Base-by-base conservation (phyloP, 2,329 filamentous ascomycete genomes). In the Stachybotrys echinatus region DNA sequence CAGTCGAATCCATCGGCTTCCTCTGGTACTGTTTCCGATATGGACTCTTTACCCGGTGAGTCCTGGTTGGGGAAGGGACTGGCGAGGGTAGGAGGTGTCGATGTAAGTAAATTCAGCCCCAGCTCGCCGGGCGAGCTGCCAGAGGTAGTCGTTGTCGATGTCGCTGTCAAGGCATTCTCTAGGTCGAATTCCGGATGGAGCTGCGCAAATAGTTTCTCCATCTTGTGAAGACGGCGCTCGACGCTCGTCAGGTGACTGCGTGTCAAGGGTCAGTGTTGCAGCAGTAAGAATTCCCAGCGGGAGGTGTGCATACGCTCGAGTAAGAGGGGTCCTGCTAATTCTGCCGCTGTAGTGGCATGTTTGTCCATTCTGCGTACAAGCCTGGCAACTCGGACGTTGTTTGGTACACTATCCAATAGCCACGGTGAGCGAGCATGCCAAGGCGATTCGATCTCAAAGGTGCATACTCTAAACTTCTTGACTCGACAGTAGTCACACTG, bases 1-100 rank as follows among this genome's bases (percentile, higher is more conserved):
- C 63, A 66, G 45, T 65, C 63, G 31, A 65, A 66, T 4, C 61
- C 62, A 48, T 65, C 63, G 3, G 61, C 55, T 22, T 61, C 58
- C 4, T 62, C 56, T 1, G 62, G 63, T 6, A 65, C 61, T 18
- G 57, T 54, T 48, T 65, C 57, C 3, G 60, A 61, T 10, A 65
- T 60, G 20, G 56, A 53, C 5, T 54, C 55, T 12, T 49, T 37
- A n/a, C n/a, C n/a, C n/a, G n/a, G n/a, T n/a, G n/a, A n/a, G n/a
- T n/a, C n/a, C 12, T 37, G n/a, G 7, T 31, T 27, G 4, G n/a
- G 19, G 6, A 19, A 12, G 23, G 42, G 7, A 17, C 21, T 40
- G 18, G 23, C 6, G 14, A 22, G 34, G 23, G 23, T 19, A 37
- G 49, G n/a, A 31, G 37, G 21, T 23, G 34, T 14, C 42, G 46